phyloP scores from a whole-genome alignment of 495 filamentous ascomycete genomes.

The Xylaria venustula region DNA sequence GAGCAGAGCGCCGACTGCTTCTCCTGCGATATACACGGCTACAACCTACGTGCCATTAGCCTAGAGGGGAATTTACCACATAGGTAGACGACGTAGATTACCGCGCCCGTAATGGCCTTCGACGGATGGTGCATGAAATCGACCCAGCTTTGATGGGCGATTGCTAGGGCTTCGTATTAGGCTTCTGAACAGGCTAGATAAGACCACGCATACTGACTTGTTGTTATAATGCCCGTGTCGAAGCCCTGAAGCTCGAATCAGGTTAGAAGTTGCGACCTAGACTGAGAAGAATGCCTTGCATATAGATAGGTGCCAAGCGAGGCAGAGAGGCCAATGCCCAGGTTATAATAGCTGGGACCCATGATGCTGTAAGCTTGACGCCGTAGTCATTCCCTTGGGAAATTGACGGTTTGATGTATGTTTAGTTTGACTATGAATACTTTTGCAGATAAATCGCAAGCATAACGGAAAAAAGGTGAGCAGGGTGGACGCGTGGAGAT shows the following conservation, averaged over 20 bases:
- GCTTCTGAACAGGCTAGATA: background rate
- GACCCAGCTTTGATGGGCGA: slow-evolving; percentile 60
- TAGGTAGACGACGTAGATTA: slow-evolving; percentile 23
- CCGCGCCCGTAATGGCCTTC: slow-evolving; percentile 56
- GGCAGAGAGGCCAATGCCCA: slow-evolving; percentile 53
- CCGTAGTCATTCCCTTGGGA: no score
- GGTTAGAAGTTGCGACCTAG: slow-evolving; percentile 4
- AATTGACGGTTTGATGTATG: no score
- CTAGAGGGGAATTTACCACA: background rate
- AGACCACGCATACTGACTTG: slow-evolving; percentile 42
- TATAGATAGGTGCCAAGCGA: slow-evolving; percentile 59
- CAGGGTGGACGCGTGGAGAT: no score
- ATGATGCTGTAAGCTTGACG: no score
- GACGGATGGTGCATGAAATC: slow-evolving; percentile 58
- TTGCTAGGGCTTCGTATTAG: slow-evolving; percentile 36
- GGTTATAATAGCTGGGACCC: slow-evolving; percentile 26
- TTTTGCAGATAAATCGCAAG: no score
- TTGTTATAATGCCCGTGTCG: slow-evolving; percentile 60
- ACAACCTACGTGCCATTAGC: slow-evolving; percentile 35
- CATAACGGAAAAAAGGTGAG: no score
- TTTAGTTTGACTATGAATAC: no score
- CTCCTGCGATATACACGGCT: slow-evolving; percentile 60
- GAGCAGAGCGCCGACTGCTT: slow-evolving; percentile 51
- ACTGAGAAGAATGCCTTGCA: slow-evolving; percentile 33
- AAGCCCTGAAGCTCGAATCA: slow-evolving; percentile 43